Evolutionary conservation across 257 asterid species (phyloP), one percentile per base, ranked within the genome.

Genomic region (Thymus mandschuricus): DNA sequence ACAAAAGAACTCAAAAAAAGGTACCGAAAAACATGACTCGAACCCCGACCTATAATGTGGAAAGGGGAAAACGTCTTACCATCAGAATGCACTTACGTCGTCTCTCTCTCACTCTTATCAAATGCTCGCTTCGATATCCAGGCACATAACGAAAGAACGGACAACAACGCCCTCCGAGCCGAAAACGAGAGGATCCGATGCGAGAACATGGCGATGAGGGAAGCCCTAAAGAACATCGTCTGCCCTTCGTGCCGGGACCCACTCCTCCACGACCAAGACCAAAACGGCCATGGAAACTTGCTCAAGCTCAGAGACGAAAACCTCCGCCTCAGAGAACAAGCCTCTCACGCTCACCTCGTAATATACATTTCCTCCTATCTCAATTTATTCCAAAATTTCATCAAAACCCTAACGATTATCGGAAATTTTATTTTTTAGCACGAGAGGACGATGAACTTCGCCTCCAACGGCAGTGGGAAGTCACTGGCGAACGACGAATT

Each of bases 1-100:
- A 88, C 41, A 88, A 84, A 71, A 78, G 88, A 43, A 81, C 85
- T 35, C 87, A 83, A 64, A 77, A 77, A 40, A 86, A 84, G 92
- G 87, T 83, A 21, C 21, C 21, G 21, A 21, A 21, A 21, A 21
- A 21, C 21, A 21, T 21, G 21, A 21, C 21, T 21, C 21, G 21
- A 21, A 21, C 21, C 21, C 21, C 21, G 21, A 21, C 21, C 21
- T 21, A 21, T 21, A 21, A 21, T 21, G 21, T 21, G 21, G 21
- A 21, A 21, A 21, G 21, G 21, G 21, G 21, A 21, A 21, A 21
- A 21, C 21, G 21, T 21, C 21, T 21, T 21, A 21, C 21, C 21
- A 21, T 21, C 0, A 21, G 21, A 21, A 21, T 21, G 21, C 21
- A 21, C 21, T 21, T 21, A 21, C 21, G 21, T 21, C 21, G 43